phyloP scores from a whole-genome alignment of 2,329 filamentous ascomycete species.

The Cadophora sp. region DNA sequence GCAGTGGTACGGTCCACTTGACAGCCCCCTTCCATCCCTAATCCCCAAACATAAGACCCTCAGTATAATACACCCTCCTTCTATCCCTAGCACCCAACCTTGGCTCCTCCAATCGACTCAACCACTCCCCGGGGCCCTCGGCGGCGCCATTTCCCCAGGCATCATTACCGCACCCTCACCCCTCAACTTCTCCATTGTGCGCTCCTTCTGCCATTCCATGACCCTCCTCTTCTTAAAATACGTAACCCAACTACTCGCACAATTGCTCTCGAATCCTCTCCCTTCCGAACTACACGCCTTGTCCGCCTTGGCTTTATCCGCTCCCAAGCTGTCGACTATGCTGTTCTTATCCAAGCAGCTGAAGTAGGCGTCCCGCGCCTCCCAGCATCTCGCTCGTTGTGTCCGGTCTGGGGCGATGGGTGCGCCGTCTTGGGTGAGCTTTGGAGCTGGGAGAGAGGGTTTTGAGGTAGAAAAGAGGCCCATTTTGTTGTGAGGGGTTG shows the following conservation, averaged over 20 bases:
- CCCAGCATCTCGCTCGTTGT: constrained; percentile 87
- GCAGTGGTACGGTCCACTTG: not conserved
- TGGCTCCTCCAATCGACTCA: constrained; percentile 6
- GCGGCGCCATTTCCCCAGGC: constrained; percentile 40
- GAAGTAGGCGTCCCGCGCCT: constrained; percentile 87
- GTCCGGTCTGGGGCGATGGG: constrained; percentile 84
- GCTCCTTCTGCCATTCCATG: constrained; percentile 86
- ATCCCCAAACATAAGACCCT: not conserved
- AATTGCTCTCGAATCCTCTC: constrained; percentile 79
- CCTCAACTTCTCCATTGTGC: constrained; percentile 77
- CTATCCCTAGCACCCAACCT: not conserved
- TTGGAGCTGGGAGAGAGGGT: constrained; percentile 49
- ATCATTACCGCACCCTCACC: constrained; percentile 74
- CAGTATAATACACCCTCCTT: not conserved
- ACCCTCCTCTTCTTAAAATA: constrained; percentile 98
- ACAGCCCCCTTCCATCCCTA: not conserved
- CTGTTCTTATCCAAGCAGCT: constrained; percentile 80
- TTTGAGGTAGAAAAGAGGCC: constrained; percentile 53
- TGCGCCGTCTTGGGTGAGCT: constrained; percentile 61
- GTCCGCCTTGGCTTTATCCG: constrained; percentile 59
- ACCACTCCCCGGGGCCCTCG: constrained; percentile 26
- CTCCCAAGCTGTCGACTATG: constrained; percentile 76
- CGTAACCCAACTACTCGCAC: constrained; percentile 91
- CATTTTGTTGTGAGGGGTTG: constrained; percentile 48
- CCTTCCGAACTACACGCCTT: constrained; percentile 66